Conservation (phyloP, 495 filamentous ascomycete species). For the Evansstolkia leycettana region DNA sequence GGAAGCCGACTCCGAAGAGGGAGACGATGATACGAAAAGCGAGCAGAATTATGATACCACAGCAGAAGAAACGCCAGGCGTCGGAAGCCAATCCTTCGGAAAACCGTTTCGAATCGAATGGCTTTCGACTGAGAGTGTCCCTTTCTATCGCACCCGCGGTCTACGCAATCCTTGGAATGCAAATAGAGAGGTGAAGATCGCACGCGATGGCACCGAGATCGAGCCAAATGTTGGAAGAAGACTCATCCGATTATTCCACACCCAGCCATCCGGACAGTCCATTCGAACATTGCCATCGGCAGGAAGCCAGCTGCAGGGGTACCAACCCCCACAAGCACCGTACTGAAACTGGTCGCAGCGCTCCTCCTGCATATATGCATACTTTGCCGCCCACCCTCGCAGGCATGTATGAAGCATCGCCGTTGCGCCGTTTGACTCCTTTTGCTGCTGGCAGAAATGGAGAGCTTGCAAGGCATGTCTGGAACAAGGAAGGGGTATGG, state of each 20-base stretch:
- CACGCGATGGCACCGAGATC: slow-evolving; percentile 87
- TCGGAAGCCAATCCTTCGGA: slow-evolving; percentile 58
- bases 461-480: too few species aligned
- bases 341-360: neutral
- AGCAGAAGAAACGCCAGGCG: slow-evolving; percentile 24
- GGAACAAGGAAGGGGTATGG: too few species aligned
- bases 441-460: too few species aligned
- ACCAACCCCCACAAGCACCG: neutral
- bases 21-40: slow-evolving; percentile 17
- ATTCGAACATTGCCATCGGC: neutral
- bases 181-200: slow-evolving; percentile 93
- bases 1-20: slow-evolving; percentile 59
- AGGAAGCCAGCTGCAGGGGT: neutral
- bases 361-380: too few species aligned
- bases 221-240: slow-evolving; percentile 72
- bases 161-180: slow-evolving; percentile 95
- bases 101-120: slow-evolving; percentile 91
- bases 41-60: slow-evolving; percentile 28
- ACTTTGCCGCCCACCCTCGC: too few species aligned
- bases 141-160: slow-evolving; percentile 83
- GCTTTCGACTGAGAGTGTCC: slow-evolving; percentile 74
- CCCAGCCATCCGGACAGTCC: neutral
- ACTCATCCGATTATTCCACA: slow-evolving; percentile 67
- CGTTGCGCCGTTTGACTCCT: too few species aligned
- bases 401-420: too few species aligned